Evolutionary conservation across 2,329 filamentous ascomycete genomes (phyloP), one percentile per base, ranked within the genome.

Genomic region (Calycina marina): DNA sequence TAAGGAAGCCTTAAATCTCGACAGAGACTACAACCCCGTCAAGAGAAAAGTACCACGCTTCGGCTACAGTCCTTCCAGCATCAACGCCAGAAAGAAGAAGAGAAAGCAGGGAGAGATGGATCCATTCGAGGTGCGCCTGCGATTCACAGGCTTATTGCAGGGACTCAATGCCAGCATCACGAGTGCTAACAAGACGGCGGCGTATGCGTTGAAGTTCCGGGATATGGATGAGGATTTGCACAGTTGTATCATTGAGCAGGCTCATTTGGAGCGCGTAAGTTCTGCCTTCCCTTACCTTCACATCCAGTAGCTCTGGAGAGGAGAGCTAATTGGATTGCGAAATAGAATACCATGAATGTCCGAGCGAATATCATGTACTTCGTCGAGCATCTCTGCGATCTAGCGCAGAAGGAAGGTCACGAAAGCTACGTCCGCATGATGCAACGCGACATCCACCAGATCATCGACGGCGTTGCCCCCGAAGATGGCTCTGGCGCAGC

Each of bases 291-390:
- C n/a, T 8, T 2, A 13, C n/a, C n/a, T n/a, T n/a, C n/a, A n/a
- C n/a, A n/a, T n/a, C n/a, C n/a, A n/a, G 15, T 22, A 12, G 6
- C 14, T 8, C 11, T 6, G 4, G 12, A 2, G 11, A 27, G 4
- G 13, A 2, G 5, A 13, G 4, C 32, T 2, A 5, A 11, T 6
- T 8, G 10, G 14, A 11, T 10, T n/a, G 5, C 13, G 11, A 14
- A 31, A 11, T 46, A 86, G 71, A 93, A 83, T 45, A 88, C 82
- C 44, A 93, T 98, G 80, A 98, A 98, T 58, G 93, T 78, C 31
- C 71, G 88, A 39, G 92, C 90, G 37, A 98, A 98, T 54, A 96
- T 98, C 55, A 93, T 98, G 80, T 98, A 93, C 59, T 98, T 98
- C 57, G 79, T 98, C 51, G 88, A 96, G 51, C 80, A 88, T 46